Conservation (phyloP, 2,329 filamentous ascomycete genomes). For the Sporothrix euskadiensis region DNA sequence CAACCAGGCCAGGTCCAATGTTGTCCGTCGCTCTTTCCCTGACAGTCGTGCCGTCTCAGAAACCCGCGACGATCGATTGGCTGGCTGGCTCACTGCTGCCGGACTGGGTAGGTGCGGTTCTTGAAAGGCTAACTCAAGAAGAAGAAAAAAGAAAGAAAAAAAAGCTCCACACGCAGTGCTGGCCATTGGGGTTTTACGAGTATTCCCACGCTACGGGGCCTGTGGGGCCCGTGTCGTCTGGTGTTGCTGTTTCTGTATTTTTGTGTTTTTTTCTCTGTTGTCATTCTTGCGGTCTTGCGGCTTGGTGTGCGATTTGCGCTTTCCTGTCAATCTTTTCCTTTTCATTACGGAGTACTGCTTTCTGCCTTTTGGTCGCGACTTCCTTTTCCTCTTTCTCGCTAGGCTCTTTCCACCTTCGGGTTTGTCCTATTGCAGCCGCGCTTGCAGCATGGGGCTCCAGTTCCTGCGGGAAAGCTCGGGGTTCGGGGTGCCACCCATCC, state of each 20-base stretch:
- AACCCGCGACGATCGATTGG: slow-evolving; percentile 20
- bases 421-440: slow-evolving; percentile 4
- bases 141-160: too few species aligned
- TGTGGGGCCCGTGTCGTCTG: neutral
- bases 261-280: neutral
- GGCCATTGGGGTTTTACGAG: neutral
- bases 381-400: neutral
- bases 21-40: neutral
- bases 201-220: slow-evolving; percentile 14
- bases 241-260: neutral
- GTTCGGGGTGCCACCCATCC: slow-evolving; percentile 27
- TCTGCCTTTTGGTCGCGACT: neutral
- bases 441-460: neutral
- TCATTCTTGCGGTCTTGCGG: neutral
- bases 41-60: neutral
- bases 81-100: neutral
- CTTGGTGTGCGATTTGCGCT: too few species aligned
- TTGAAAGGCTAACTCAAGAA: neutral
- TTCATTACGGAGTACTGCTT: too few species aligned
- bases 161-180: slow-evolving; percentile 6
- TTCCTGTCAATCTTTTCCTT: neutral
- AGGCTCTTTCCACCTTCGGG: neutral
- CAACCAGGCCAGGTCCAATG: neutral
- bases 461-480: slow-evolving; percentile 31
- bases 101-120: slow-evolving; percentile 19